Conservation (phyloP, 129 eudicot species). For the Tanacetum coccineum region DNA sequence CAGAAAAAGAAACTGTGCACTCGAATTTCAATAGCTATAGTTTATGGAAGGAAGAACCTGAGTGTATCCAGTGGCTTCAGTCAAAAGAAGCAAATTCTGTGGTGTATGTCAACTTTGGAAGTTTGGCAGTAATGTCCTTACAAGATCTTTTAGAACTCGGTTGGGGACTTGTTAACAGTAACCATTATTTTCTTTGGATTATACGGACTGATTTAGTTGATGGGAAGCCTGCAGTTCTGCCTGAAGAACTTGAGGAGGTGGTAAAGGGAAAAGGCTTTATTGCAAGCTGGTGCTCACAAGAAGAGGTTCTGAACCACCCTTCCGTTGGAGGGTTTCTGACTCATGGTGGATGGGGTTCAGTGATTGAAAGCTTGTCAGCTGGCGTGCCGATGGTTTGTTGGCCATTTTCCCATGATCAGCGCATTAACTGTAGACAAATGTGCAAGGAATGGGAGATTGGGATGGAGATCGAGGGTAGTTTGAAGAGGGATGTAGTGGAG, state of each 20-base stretch:
- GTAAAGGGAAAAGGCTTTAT: slow-evolving; percentile 22
- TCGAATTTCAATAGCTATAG: slow-evolving; percentile 19
- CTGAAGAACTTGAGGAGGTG: slow-evolving; percentile 17
- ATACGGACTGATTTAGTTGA: slow-evolving; percentile 30
- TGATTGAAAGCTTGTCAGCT: slow-evolving; percentile 26
- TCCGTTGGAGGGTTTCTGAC: slow-evolving; percentile 33
- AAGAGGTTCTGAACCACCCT: slow-evolving; percentile 27
- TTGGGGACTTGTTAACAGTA: slow-evolving; percentile 36
- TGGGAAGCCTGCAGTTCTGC: slow-evolving; percentile 15
- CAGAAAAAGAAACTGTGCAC: background rate
- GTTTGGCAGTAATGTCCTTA: slow-evolving; percentile 23
- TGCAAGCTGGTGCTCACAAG: slow-evolving; percentile 29
- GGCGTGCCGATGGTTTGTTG: slow-evolving; percentile 33
- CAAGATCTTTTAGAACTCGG: slow-evolving; percentile 24
- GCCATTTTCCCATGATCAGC: slow-evolving; percentile 22
- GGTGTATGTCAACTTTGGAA: slow-evolving; percentile 40
- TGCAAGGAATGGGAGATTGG: slow-evolving; percentile 25
- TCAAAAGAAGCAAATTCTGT: slow-evolving; percentile 29
- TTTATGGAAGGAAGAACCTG: slow-evolving; percentile 35
- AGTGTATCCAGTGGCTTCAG: slow-evolving; percentile 29
- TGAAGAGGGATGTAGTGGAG: slow-evolving; percentile 28
- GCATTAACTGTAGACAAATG: slow-evolving; percentile 19
- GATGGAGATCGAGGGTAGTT: slow-evolving; percentile 15
- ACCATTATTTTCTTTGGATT: slow-evolving; percentile 31
- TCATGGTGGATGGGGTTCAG: slow-evolving; percentile 32